Percentiles rank a stretch among this genome's conserved stretches.
Evolutionary conservation across 148 eudicot genomes (phyloP).

Genomic region (Nepenthes gracilis): DNA sequence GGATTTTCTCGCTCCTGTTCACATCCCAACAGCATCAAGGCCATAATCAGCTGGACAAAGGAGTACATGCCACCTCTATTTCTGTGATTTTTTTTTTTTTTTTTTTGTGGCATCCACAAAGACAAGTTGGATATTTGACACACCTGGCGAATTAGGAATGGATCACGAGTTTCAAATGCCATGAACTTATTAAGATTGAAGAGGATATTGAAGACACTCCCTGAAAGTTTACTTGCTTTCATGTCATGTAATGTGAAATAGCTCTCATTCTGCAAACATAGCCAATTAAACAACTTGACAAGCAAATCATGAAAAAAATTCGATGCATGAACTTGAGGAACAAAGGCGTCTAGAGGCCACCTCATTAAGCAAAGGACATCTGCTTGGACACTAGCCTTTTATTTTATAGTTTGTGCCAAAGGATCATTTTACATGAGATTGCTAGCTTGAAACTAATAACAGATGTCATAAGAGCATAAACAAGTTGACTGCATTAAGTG

Average conservation of each 20-base stretch:
- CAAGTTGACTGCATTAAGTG: too few relatives aligned
- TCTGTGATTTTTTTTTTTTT: too few relatives aligned
- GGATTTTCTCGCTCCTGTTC: constrained; percentile 95
- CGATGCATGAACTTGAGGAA: not conserved
- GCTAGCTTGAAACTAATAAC: not conserved
- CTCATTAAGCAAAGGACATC: too few relatives aligned
- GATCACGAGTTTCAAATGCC: constrained; percentile 98
- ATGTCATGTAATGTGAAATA: constrained; percentile 67
- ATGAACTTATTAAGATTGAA: constrained; percentile 91
- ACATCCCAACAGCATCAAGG: constrained; percentile 1
- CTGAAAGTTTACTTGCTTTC: constrained; percentile 69
- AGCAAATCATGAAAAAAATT: not conserved
- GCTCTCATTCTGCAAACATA: constrained; percentile 60
- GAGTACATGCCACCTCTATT: not conserved
- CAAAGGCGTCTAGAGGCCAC: not conserved
- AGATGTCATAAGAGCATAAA: too few relatives aligned
- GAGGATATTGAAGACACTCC: constrained; percentile 82
- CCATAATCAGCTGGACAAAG: not conserved
- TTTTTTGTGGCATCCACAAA: not conserved
- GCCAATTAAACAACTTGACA: not conserved
- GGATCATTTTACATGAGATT: not conserved
- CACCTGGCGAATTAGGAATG: constrained; percentile 96
- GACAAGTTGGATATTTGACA: not conserved
- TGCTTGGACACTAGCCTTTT: not conserved
- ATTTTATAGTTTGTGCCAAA: not conserved